Percentiles rank a stretch among this genome's conserved stretches.
Conservation (phyloP, 176 grass and related monocot genomes). For the Saccharum officinarum region DNA sequence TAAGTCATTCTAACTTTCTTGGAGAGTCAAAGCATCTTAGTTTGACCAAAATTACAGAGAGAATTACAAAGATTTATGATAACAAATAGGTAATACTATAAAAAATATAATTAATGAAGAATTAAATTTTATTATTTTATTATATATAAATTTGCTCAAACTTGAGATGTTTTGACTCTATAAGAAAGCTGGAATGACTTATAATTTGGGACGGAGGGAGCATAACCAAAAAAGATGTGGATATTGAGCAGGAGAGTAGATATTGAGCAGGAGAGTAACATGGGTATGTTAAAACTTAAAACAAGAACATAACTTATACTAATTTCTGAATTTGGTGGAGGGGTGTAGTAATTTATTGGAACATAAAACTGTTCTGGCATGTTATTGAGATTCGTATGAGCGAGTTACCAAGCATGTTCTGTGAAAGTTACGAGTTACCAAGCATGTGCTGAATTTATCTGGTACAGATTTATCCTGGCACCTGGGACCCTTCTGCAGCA, state of each 20-base stretch:
- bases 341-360: neutral
- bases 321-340: neutral
- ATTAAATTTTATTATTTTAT: too few relatives aligned
- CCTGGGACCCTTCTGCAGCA: constrained; percentile 26
- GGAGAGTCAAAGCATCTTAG: too few relatives aligned
- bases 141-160: too few relatives aligned
- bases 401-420: constrained; percentile 7
- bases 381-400: neutral
- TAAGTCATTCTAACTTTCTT: too few relatives aligned
- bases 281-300: neutral
- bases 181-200: too few relatives aligned
- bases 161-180: too few relatives aligned
- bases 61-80: too few relatives aligned
- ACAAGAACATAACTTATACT: constrained; percentile 1
- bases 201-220: too few relatives aligned
- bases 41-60: too few relatives aligned
- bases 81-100: too few relatives aligned
- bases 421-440: constrained; percentile 10
- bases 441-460: constrained; percentile 31
- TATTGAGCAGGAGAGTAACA: neutral
- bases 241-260: neutral
- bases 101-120: too few relatives aligned
- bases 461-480: constrained; percentile 24
- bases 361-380: constrained; percentile 5
- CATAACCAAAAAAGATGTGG: neutral